phyloP scores from a whole-genome alignment of 2,329 filamentous ascomycete species.

The Alternaria longipes region DNA sequence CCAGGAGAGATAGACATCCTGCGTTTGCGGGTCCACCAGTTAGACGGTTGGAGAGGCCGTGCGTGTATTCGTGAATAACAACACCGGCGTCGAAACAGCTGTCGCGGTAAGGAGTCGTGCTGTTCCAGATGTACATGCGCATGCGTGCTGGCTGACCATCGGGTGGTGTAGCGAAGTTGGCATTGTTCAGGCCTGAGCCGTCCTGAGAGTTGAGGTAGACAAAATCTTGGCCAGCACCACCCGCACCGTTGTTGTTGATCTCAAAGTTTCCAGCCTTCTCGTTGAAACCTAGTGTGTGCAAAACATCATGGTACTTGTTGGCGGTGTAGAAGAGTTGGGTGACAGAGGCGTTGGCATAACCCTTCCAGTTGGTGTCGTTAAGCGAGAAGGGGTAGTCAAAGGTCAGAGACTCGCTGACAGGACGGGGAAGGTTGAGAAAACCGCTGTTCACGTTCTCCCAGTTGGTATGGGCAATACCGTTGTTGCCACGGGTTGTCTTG shows the following conservation, averaged over 20 bases:
- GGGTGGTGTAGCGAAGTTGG: conserved; percentile 63
- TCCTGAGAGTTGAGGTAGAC: conserved; percentile 68
- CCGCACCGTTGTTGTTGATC: conserved; percentile 63
- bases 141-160: conserved; percentile 59
- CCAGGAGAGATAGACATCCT: conserved; percentile 58
- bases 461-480: conserved; percentile 65
- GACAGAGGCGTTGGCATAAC: conserved; percentile 64
- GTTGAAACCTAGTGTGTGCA: conserved; percentile 66
- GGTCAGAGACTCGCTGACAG: conserved; percentile 52
- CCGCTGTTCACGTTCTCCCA: conserved; percentile 51
- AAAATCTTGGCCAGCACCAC: conserved; percentile 62
- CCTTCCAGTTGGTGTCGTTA: conserved; percentile 33
- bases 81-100: conserved; percentile 68
- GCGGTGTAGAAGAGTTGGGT: conserved; percentile 69
- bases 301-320: conserved; percentile 68
- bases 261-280: conserved; percentile 70
- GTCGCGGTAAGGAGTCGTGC: conserved; percentile 60
- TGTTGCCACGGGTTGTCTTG: conserved; percentile 67
- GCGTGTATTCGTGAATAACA: conserved; percentile 62
- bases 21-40: conserved; percentile 67
- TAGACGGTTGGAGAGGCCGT: conserved; percentile 64
- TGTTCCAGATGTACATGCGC: conserved; percentile 68
- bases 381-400: conserved; percentile 53
- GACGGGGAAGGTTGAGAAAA: conserved; percentile 63
- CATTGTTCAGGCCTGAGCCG: conserved; percentile 63